Evolutionary conservation across 2,329 filamentous ascomycete species (phyloP).

Genomic region (Calonectria crousiana): DNA sequence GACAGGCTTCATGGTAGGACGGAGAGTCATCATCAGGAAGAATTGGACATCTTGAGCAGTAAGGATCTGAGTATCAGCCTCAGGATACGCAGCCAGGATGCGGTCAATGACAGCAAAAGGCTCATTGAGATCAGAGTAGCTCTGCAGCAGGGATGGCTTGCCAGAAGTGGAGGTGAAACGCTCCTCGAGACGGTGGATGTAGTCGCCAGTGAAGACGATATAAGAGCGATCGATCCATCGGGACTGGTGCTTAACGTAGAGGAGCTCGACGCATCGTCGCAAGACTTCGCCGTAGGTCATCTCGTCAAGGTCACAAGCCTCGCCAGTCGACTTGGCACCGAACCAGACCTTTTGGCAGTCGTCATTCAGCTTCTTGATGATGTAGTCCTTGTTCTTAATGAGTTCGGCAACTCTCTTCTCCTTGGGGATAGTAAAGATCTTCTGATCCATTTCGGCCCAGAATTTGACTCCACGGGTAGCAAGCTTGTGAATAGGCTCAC

Average conservation of each 20-base stretch:
- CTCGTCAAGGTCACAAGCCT: slow-evolving; percentile 89
- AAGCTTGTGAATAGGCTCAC: slow-evolving; percentile 98
- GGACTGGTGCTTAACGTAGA: slow-evolving; percentile 91
- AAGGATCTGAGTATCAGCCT: slow-evolving; percentile 91
- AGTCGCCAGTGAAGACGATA: slow-evolving; percentile 87
- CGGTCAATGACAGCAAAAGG: slow-evolving; percentile 83
- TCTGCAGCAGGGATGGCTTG: slow-evolving; percentile 87
- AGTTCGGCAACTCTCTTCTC: slow-evolving; percentile 90
- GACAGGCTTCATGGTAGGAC: slow-evolving; percentile 93
- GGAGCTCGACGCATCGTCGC: slow-evolving; percentile 86
- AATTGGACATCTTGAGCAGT: slow-evolving; percentile 98
- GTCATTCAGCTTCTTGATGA: slow-evolving; percentile 95
- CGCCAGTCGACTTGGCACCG: slow-evolving; percentile 82
- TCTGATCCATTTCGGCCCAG: slow-evolving; percentile 99
- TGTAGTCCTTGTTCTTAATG: slow-evolving; percentile 89
- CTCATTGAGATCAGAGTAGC: slow-evolving; percentile 86
- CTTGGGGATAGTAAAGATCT: slow-evolving; percentile 97
- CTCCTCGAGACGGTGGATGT: slow-evolving; percentile 96
- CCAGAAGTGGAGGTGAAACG: slow-evolving; percentile 83
- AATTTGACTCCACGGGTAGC: slow-evolving; percentile 95
- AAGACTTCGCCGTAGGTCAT: slow-evolving; percentile 96
- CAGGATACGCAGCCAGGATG: slow-evolving; percentile 86
- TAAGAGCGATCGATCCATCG: slow-evolving; percentile 93
- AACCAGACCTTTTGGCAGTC: slow-evolving; percentile 99
- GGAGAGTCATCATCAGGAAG: slow-evolving; percentile 92